Percentiles rank a stretch among this genome's conserved stretches.
These are phyloP conservation scores for Leptographium lundbergii DNA, from an alignment of 2,329 filamentous ascomycete genomes.

Conservation along the genomic window DNA sequence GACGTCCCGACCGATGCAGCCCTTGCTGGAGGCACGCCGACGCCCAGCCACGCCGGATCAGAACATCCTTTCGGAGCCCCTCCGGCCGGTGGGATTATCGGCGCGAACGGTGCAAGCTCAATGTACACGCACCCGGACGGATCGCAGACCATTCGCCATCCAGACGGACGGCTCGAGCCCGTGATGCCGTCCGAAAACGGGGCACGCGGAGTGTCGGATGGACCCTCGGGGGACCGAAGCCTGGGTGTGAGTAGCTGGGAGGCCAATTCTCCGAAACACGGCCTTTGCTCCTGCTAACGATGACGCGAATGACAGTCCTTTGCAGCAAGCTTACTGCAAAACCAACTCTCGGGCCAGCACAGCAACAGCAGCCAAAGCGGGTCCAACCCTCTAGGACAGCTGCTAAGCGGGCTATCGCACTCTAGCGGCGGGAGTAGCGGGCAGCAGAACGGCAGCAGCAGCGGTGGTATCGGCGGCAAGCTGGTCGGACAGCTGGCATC, in stretches of 20 bases:
- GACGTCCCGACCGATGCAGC: conserved; percentile 55
- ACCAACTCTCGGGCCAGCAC: conserved; percentile 31
- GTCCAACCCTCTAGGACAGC: conserved; percentile 29
- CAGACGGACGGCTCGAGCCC: conserved; percentile 49
- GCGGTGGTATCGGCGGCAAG: conserved; percentile 33
- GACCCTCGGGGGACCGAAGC: conserved; percentile 36
- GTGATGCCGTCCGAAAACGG: conserved; percentile 29
- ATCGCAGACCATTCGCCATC: conserved; percentile 45
- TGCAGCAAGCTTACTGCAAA: conserved; percentile 44
- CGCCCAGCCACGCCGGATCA: conserved; percentile 34
- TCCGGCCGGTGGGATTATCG: conserved; percentile 1
- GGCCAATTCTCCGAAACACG: no score
- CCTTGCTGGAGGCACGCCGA: conserved; percentile 38
- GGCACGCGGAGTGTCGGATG: conserved; percentile 27
- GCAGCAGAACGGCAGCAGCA: conserved; percentile 18
- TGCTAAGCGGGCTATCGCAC: conserved; percentile 30
- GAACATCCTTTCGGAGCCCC: conserved; percentile 53
- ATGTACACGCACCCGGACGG: conserved; percentile 50
- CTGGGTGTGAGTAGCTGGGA: conserved; percentile 43
- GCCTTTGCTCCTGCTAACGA: background rate
- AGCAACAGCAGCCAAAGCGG: conserved; percentile 22
- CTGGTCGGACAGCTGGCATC: conserved; percentile 44
- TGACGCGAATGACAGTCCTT: conserved; percentile 32
- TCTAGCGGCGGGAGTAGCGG: conserved; percentile 15
- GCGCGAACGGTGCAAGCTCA: conserved; percentile 16